These are phyloP conservation scores for Dendrobium huoshanense DNA, from an alignment of 106 monocot genomes.

Conservation along the genomic window DNA sequence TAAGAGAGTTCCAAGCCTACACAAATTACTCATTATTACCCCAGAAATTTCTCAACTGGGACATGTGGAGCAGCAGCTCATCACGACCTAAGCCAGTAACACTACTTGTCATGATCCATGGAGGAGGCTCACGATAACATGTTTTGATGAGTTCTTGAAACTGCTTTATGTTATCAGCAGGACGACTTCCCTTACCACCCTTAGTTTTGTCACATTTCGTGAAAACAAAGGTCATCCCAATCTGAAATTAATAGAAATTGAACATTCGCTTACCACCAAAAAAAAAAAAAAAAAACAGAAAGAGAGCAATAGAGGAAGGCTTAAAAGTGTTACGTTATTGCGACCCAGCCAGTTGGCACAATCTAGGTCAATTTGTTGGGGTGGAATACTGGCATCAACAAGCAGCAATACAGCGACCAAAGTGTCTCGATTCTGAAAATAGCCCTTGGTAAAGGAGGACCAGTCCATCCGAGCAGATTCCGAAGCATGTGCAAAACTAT, in stretches of 20 bases:
- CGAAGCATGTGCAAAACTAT: constrained; percentile 85
- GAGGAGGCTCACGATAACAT: constrained; percentile 61
- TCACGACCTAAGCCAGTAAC: constrained; percentile 83
- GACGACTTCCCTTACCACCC: constrained; percentile 60
- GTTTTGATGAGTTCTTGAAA: constrained; percentile 73
- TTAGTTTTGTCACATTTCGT: constrained; percentile 97
- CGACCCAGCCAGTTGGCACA: constrained; percentile 98
- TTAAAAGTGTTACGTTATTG: constrained; percentile 55
- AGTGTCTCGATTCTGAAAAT: constrained; percentile 77
- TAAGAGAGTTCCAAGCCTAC: no score
- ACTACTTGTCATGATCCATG: constrained; percentile 98
- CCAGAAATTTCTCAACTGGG: constrained; percentile 97
- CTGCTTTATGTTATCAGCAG: constrained; percentile 63
- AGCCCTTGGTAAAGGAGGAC: constrained; percentile 94
- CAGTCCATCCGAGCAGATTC: constrained; percentile 76
- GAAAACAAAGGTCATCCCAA: constrained; percentile 88
- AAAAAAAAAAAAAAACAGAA: background rate
- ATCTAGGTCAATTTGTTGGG: constrained; percentile 89
- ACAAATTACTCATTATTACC: constrained; percentile 35
- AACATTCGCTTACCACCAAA: background rate
- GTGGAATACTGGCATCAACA: constrained; percentile 77
- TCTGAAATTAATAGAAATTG: constrained; percentile 27
- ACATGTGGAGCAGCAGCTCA: constrained; percentile 94
- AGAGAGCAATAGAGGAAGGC: no score
- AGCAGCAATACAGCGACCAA: constrained; percentile 81